Base-by-base conservation (phyloP, 805 yeast species). In the Candida alai region DNA sequence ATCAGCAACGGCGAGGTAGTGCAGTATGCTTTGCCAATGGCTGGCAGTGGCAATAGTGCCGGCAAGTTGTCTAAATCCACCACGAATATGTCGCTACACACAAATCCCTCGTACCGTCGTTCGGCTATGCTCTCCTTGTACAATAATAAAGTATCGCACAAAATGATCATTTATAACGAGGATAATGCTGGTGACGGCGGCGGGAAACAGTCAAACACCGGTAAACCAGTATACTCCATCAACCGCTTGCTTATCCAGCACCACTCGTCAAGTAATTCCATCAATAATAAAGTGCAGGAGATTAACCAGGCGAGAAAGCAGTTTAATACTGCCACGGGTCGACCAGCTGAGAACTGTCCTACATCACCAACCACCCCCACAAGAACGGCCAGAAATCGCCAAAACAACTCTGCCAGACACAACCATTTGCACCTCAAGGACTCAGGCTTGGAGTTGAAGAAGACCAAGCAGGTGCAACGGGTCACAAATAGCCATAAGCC, bases 81-180 rank as follows among this genome's bases (percentile, higher is more conserved):
- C 28, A 64, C 68, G 6, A 64, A 62, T 38, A 45, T 54, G 35
- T 62, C 69, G 4, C 47, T 65, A 11, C 70, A 65, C 37, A 64
- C 70, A 3, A 65, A 64, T 34, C 66, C 73, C 1, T 64, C 70
- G 11, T 65, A 60, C 45, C 48, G 73, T 34, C 51, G 73, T 32
- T 60, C 67, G 18, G 71, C 70, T 7, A 66, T 66, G 73, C 56
- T 66, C 28, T 65, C 71, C 13, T 51, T 66, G 21, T 66, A 66
- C 40, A 70, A 66, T 42, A 58, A 47, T 34, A 60, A 55, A 30
- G 44, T 48, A 11, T 62, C 56, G 28, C 68, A 60, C 38, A 63
- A 41, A 54, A 45, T 56, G 62, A 30, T 45, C 55, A 52, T 64
- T 4, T 48, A 49, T 37, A 64, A 62, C 33, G 63, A 50, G 6